Evolutionary conservation across 2,329 filamentous ascomycete species (phyloP), one percentile per base, ranked within the genome.

Genomic region (Aspergillus ochraceus): DNA sequence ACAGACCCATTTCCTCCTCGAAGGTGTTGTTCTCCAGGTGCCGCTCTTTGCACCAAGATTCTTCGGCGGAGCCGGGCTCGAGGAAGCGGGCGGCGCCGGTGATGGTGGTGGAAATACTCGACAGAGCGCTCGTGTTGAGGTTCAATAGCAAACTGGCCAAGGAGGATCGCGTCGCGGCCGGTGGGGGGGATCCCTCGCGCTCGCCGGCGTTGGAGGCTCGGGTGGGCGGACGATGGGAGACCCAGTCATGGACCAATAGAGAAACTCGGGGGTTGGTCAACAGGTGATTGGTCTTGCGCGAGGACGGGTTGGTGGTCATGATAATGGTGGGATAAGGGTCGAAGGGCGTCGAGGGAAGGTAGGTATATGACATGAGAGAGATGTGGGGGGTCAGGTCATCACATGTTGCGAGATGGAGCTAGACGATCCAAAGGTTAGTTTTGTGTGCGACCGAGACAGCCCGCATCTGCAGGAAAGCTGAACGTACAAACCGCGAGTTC

Each of bases 361-460:
- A 98, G 72, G 95, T 98, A 81, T 98, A 98, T 82, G 96, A 97
- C 95, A 99, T 99, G 65, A 99, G 87, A 42, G 92, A 96, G 66
- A 98, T 91, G 75, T 98, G 92, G 10, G 95, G 95, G 64, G 88
- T 83, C 71, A 95, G 90, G 67, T 90, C 84, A 68, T 87, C 87
- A 76, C 90, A 96, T 58, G 95, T 99, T 68, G 95, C 93, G 55
- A 99, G 89, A 77, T 99, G 95, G 67, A 99, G 91, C 92, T 97
- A 52, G 71, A 67, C 9, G 26, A 54, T 51, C 36, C 14, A 36
- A 49, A 52, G 42, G 49, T 60, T 22, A 63, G 56, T 26, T 26
- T 26, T 11, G 17, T 54, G 32, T 60, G 17, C 20, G 53, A 19
- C 14, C 8, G 10, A 26, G n/a, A 14, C 9, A 52, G 50, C 26